Evolutionary conservation across 306 rosid genomes (phyloP).

Genomic region (Prinsepia uniflora): DNA sequence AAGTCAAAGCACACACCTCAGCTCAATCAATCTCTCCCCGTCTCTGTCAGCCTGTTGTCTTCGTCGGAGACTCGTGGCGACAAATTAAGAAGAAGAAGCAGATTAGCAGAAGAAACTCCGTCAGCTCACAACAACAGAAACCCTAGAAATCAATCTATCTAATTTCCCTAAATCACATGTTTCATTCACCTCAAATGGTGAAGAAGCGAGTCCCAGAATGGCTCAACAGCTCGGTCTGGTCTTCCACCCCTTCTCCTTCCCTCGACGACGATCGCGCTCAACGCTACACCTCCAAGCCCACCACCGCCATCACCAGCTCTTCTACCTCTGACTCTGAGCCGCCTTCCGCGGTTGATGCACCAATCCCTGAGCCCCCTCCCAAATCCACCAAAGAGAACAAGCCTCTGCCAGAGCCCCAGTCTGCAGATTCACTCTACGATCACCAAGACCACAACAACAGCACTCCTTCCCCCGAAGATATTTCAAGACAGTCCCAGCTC

Average conservation of each 20-base stretch:
- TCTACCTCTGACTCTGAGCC: constrained; percentile 12
- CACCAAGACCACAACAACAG: constrained; percentile 33
- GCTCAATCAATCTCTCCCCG: background rate
- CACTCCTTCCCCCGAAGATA: constrained; percentile 48
- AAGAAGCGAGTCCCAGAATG: constrained; percentile 91
- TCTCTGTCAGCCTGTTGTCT: background rate
- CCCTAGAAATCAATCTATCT: constrained; percentile 1
- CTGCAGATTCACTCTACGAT: constrained; percentile 32
- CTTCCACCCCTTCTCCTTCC: constrained; percentile 42
- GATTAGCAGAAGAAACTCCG: background rate
- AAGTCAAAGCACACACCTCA: background rate
- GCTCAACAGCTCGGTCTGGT: constrained; percentile 98
- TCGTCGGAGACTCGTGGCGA: constrained; percentile 10
- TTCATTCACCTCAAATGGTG: constrained; percentile 40
- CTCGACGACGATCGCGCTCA: constrained; percentile 40
- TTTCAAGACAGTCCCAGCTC: constrained; percentile 83
- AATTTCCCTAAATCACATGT: background rate
- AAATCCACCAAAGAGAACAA: constrained; percentile 34
- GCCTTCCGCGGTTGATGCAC: constrained; percentile 38
- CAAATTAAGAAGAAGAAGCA: background rate
- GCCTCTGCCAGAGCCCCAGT: constrained; percentile 37
- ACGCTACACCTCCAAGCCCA: constrained; percentile 40
- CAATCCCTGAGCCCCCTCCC: constrained; percentile 45
- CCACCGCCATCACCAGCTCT: constrained; percentile 14
- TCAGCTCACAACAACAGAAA: background rate